phyloP scores from a whole-genome alignment of 73 alveolate genomes.

The Blepharisma stoltei region DNA sequence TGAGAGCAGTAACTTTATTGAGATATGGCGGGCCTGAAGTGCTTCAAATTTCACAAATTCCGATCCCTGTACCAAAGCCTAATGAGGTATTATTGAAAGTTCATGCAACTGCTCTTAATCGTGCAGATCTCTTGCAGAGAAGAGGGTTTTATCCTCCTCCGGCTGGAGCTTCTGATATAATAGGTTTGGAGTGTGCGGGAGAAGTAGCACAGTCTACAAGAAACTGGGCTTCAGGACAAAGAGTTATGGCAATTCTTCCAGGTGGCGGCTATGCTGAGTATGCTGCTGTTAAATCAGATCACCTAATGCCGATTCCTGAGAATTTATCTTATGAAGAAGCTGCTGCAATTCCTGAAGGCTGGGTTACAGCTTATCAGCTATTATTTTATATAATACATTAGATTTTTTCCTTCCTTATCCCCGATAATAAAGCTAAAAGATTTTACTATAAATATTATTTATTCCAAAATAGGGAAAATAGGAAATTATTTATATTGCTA shows the following conservation, averaged over 20 bases:
- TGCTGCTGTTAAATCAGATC: conserved; percentile 40
- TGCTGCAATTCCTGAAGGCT: conserved; percentile 70
- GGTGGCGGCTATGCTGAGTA: conserved; percentile 76
- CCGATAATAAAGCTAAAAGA: too few species aligned
- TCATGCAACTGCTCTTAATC: conserved; percentile 64
- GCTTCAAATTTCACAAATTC: not conserved
- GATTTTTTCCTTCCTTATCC: too few species aligned
- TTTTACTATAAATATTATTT: too few species aligned
- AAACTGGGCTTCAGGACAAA: conserved; percentile 23
- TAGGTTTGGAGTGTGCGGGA: conserved; percentile 69
- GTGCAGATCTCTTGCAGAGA: conserved; percentile 70
- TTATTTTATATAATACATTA: too few species aligned
- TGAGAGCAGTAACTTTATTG: conserved; percentile 24
- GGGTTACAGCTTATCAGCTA: conserved; percentile 65
- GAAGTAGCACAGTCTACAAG: conserved; percentile 39
- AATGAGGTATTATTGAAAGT: conserved; percentile 47
- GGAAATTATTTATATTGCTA: too few species aligned
- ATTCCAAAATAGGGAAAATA: too few species aligned
- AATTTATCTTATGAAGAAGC: conserved; percentile 39
- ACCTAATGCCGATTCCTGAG: conserved; percentile 50
- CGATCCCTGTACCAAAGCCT: conserved; percentile 22
- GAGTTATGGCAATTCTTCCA: conserved; percentile 59
- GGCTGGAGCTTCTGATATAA: conserved; percentile 52
- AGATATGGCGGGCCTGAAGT: conserved; percentile 6
- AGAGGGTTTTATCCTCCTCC: conserved; percentile 68